Percentiles rank a stretch among this genome's conserved stretches.
phyloP scores from a whole-genome alignment of 441 rosid species.

The Adansonia madagascariensis region DNA sequence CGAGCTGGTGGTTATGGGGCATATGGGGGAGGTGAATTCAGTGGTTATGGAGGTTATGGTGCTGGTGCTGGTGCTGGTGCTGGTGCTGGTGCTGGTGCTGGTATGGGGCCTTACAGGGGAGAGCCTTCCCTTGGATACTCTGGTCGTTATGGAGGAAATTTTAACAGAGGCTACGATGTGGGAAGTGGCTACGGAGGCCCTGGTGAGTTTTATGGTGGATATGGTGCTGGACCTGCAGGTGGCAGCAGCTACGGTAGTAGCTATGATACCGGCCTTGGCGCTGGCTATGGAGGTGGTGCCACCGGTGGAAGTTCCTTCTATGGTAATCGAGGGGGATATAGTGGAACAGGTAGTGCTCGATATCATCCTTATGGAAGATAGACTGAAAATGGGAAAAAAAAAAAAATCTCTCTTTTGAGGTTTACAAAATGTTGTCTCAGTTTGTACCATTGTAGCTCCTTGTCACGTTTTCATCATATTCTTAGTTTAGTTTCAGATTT shows the following conservation, averaged over 20 bases:
- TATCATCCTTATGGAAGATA: conserved; percentile 95
- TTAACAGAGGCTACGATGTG: conserved; percentile 73
- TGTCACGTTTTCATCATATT: neutral
- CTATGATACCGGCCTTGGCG: conserved; percentile 59
- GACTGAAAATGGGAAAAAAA: conserved; percentile 15
- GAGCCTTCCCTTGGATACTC: conserved; percentile 79
- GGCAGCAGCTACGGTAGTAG: conserved; percentile 46
- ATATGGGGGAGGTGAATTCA: conserved; percentile 58
- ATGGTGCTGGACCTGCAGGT: conserved; percentile 43
- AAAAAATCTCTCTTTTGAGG: neutral
- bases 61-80: conserved; percentile 63
- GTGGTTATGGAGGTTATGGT: conserved; percentile 70
- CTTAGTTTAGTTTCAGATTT: conserved; percentile 16
- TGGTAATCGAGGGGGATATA: conserved; percentile 76
- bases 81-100: conserved; percentile 54
- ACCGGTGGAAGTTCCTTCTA: conserved; percentile 48
- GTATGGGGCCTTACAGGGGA: conserved; percentile 73
- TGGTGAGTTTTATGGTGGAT: conserved; percentile 52
- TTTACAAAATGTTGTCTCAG: conserved; percentile 23
- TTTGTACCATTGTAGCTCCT: conserved; percentile 32
- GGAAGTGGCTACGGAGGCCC: conserved; percentile 59
- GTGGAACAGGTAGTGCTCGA: conserved; percentile 71
- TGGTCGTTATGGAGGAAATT: conserved; percentile 77
- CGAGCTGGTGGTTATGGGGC: conserved; percentile 72
- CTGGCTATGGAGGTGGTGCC: conserved; percentile 60